These are phyloP conservation scores for Suillus spraguei DNA, from an alignment of 768 basidiomycete species.

Conservation along the genomic window DNA sequence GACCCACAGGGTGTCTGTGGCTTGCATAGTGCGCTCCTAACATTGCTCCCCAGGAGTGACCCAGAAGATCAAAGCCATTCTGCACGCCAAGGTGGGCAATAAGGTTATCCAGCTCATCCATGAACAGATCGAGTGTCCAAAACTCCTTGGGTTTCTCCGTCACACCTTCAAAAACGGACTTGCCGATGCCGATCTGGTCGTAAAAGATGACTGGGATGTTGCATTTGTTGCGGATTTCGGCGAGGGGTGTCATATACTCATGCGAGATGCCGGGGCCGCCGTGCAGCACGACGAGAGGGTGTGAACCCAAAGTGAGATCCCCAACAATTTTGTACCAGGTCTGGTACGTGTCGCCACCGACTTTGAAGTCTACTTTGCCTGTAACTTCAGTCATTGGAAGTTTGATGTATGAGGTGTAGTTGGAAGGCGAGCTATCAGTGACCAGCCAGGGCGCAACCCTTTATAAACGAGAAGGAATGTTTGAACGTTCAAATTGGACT, in stretches of 20 bases:
- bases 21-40: conserved; percentile 40
- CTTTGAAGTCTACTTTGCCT: conserved; percentile 5
- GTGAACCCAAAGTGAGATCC: conserved; percentile 36
- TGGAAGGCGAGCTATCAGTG: background rate
- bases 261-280: conserved; percentile 54
- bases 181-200: conserved; percentile 45
- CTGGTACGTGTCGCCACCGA: conserved; percentile 27
- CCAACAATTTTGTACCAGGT: conserved; percentile 57
- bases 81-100: conserved; percentile 40
- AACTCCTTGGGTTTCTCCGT: conserved; percentile 34
- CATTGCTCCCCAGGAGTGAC: conserved; percentile 57
- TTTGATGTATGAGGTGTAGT: background rate
- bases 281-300: conserved; percentile 55
- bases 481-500: background rate
- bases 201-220: conserved; percentile 43
- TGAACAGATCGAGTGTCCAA: conserved; percentile 49
- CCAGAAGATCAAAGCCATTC: conserved; percentile 44
- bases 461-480: background rate
- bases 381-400: conserved; percentile 9
- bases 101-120: conserved; percentile 51
- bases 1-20: conserved; percentile 30
- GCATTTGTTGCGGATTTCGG: conserved; percentile 25
- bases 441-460: background rate
- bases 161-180: conserved; percentile 37
- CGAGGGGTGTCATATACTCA: conserved; percentile 39